Evolutionary conservation across 768 basidiomycete species (phyloP).

Genomic region (Lactarius hengduanensis): DNA sequence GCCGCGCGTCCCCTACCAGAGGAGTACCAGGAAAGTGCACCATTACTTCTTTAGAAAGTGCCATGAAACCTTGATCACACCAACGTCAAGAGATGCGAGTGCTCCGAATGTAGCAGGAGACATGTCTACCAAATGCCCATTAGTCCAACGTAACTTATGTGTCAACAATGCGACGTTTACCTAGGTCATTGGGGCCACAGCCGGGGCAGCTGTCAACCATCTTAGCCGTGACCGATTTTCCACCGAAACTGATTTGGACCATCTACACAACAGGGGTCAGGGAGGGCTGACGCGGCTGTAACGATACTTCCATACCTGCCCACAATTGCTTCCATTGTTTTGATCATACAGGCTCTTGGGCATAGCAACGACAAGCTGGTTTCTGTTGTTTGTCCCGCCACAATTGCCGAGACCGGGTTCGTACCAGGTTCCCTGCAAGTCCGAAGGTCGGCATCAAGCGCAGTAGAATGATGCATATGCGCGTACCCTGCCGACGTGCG

Average conservation of each 20-base stretch:
- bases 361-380: constrained; percentile 22
- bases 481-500: constrained; percentile 58
- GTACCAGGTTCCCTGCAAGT: constrained; percentile 27
- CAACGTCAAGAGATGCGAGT: constrained; percentile 2
- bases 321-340: constrained; percentile 18
- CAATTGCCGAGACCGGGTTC: constrained; percentile 23
- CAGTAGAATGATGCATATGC: not conserved
- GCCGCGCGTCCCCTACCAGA: constrained; percentile 19
- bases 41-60: constrained; percentile 6
- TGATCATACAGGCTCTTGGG: constrained; percentile 17
- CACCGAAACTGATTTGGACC: constrained; percentile 6
- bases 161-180: constrained; percentile 10
- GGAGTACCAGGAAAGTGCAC: constrained; percentile 6
- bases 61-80: constrained; percentile 17
- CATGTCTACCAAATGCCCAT: constrained; percentile 23
- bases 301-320: constrained; percentile 15
- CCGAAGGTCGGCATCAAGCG: constrained; percentile 9
- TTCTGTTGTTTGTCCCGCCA: constrained; percentile 9
- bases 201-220: constrained; percentile 25
- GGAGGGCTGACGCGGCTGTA: not conserved
- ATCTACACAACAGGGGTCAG: constrained; percentile 13
- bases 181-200: constrained; percentile 24
- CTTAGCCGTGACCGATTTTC: constrained; percentile 18
- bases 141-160: not conserved
- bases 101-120: constrained; percentile 17